These are phyloP conservation scores for Thraustotheca clavata DNA, from an alignment of 352 stramenopile genomes.

Conservation along the genomic window DNA sequence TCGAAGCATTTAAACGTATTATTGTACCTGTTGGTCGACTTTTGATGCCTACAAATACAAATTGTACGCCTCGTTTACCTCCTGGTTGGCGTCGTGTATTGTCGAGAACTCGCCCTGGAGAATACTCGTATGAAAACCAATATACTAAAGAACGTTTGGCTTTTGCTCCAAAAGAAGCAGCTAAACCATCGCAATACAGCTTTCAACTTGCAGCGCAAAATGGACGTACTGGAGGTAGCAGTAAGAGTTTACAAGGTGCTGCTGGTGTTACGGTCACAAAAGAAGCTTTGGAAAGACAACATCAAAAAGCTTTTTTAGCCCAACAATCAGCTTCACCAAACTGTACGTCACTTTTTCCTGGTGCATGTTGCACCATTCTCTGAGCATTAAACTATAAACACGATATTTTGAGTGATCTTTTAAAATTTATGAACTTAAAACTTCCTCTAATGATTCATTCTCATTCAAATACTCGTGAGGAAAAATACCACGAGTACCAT, in stretches of 20 bases:
- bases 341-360: conserved; percentile 6
- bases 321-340: conserved; percentile 49
- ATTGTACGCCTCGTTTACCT: conserved; percentile 45
- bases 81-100: conserved; percentile 70
- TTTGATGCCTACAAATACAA: conserved; percentile 50
- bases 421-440: background rate
- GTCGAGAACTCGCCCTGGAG: conserved; percentile 65
- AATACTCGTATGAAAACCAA: conserved; percentile 86
- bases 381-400: conserved; percentile 5
- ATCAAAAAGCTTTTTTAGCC: conserved; percentile 71
- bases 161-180: conserved; percentile 74
- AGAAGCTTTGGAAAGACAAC: conserved; percentile 75
- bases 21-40: conserved; percentile 77
- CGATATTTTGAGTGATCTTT: background rate
- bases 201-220: conserved; percentile 36
- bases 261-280: conserved; percentile 59
- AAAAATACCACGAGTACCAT: conserved; percentile 52
- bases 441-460: background rate
- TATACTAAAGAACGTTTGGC: conserved; percentile 84
- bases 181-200: conserved; percentile 81
- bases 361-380: conserved; percentile 17
- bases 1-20: conserved; percentile 83
- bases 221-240: conserved; percentile 25
- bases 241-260: conserved; percentile 20
- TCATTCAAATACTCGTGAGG: conserved; percentile 37